Percentiles rank a stretch among this genome's conserved stretches.
These are phyloP conservation scores for Hemisphaericaspora lyxosophila DNA, from an alignment of 1,139 yeast species.

Conservation along the genomic window DNA sequence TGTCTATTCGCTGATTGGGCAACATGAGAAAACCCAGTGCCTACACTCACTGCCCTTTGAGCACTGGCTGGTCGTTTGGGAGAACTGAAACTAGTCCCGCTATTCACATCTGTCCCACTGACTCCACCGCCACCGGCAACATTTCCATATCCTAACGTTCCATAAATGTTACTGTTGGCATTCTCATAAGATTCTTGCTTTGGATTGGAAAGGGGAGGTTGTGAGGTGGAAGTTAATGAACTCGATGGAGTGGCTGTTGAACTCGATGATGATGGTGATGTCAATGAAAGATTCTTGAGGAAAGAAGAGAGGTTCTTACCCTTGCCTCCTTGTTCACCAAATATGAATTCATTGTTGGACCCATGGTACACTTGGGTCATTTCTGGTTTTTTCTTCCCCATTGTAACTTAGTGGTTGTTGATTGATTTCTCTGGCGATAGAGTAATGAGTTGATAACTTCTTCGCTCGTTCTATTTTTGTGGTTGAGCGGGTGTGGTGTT, in stretches of 20 bases:
- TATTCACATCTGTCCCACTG: slow-evolving; percentile 2
- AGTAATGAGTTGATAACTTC: too few relatives aligned
- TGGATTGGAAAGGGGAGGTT: background rate
- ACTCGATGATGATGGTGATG: slow-evolving; percentile 13
- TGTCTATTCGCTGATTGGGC: too few relatives aligned
- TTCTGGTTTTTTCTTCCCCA: slow-evolving; percentile 52
- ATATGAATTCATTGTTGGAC: slow-evolving; percentile 56
- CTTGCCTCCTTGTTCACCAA: slow-evolving; percentile 67
- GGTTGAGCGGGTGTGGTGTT: background rate
- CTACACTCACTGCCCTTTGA: slow-evolving; percentile 2
- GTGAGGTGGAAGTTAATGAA: slow-evolving; percentile 1
- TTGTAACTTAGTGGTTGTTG: too few relatives aligned
- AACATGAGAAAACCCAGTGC: background rate
- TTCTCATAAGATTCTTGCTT: slow-evolving; percentile 20
- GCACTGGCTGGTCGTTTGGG: slow-evolving; percentile 15
- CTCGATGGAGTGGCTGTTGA: background rate
- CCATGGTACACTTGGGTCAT: slow-evolving; percentile 59
- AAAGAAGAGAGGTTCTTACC: slow-evolving; percentile 64
- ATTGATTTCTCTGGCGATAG: too few relatives aligned
- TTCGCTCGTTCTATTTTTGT: too few relatives aligned
- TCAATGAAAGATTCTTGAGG: slow-evolving; percentile 48
- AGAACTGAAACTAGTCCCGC: slow-evolving; percentile 16
- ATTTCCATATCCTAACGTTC: slow-evolving; percentile 33
- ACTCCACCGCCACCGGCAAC: background rate
- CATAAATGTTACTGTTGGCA: slow-evolving; percentile 42